Evolutionary conservation across 1,284 basidiomycete genomes (phyloP).

Genomic region (Heterobasidion irregulare): DNA sequence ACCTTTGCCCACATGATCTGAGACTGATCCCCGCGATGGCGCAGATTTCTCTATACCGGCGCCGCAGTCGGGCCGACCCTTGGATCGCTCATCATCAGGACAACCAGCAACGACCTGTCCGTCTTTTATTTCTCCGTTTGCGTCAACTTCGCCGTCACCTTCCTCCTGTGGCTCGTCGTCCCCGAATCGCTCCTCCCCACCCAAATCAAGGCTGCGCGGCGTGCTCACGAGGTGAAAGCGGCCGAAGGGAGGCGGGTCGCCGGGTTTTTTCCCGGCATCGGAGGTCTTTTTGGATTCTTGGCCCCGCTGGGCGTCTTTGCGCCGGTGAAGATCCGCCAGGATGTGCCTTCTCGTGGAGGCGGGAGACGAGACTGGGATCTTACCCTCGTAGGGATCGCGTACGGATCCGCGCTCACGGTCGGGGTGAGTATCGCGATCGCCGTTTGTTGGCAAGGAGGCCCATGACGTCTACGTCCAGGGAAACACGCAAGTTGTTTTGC

Average conservation of each 20-base stretch:
- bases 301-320: constrained; percentile 59
- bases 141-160: constrained; percentile 41
- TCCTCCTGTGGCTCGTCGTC: constrained; percentile 49
- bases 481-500: constrained; percentile 53
- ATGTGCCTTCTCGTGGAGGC: constrained; percentile 15
- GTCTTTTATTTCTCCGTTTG: constrained; percentile 62
- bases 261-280: constrained; percentile 17
- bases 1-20: constrained; percentile 57
- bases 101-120: constrained; percentile 48
- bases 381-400: constrained; percentile 44
- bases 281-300: constrained; percentile 47
- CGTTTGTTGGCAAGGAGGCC: not conserved
- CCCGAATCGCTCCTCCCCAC: constrained; percentile 64
- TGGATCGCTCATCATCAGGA: constrained; percentile 56
- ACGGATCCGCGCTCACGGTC: constrained; percentile 43
- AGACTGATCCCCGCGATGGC: not conserved
- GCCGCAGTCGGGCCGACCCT: constrained; percentile 68
- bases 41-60: constrained; percentile 44
- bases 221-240: constrained; percentile 23
- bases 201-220: constrained; percentile 26
- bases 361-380: constrained; percentile 55
- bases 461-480: constrained; percentile 33
- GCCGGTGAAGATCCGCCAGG: constrained; percentile 25
- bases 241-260: constrained; percentile 10
- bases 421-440: constrained; percentile 33